Evolutionary conservation across 495 filamentous ascomycete genomes (phyloP).

Genomic region (Evernia prunastri): DNA sequence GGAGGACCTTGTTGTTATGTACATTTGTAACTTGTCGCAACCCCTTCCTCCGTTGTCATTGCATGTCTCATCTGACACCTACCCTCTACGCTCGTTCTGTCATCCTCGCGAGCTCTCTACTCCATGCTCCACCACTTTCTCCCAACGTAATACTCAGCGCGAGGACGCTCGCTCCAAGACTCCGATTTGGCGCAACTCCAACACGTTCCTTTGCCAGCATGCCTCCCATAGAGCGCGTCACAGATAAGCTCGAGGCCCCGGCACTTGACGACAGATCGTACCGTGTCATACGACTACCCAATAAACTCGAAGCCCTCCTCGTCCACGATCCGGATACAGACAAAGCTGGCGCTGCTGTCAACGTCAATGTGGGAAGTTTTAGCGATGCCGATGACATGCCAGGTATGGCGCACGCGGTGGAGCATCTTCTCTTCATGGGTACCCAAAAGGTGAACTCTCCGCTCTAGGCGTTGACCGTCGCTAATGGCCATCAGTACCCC

Average conservation of each 20-base stretch:
- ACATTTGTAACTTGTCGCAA: no score
- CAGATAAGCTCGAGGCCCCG: slow-evolving; percentile 78
- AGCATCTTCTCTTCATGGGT: slow-evolving; percentile 96
- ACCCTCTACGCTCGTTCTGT: slow-evolving; percentile 20
- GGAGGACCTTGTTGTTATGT: slow-evolving; percentile 5
- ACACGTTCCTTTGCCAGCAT: slow-evolving; percentile 34
- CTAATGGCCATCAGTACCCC: slow-evolving; percentile 56
- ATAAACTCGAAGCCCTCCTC: slow-evolving; percentile 86
- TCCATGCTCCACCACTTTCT: background rate
- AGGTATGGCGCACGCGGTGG: slow-evolving; percentile 88
- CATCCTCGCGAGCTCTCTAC: slow-evolving; percentile 17
- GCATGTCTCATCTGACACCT: slow-evolving; percentile 14
- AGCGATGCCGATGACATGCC: slow-evolving; percentile 86
- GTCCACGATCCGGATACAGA: slow-evolving; percentile 95
- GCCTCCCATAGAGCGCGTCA: slow-evolving; percentile 57
- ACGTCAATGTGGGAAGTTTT: slow-evolving; percentile 94
- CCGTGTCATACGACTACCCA: slow-evolving; percentile 75
- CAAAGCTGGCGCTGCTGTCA: slow-evolving; percentile 91
- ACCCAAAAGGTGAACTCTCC: slow-evolving; percentile 70
- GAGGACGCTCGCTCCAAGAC: background rate
- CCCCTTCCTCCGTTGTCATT: background rate
- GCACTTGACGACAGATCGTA: slow-evolving; percentile 85
- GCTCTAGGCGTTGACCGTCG: background rate
- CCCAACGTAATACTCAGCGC: background rate
- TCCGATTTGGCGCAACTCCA: background rate